Conservation (phyloP, 495 filamentous ascomycete species). For the Usnea hakonensis region DNA sequence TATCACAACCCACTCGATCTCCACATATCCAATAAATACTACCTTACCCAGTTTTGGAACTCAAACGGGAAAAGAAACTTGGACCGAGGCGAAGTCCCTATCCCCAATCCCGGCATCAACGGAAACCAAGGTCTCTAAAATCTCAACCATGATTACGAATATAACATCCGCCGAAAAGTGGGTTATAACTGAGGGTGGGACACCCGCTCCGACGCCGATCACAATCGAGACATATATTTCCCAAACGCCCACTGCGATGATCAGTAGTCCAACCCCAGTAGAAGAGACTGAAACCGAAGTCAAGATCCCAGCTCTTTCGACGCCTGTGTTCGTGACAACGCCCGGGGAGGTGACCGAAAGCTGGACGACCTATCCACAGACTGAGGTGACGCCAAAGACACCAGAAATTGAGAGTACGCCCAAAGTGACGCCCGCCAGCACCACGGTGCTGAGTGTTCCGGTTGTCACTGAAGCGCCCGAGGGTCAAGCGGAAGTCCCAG, state of each 20-base stretch:
- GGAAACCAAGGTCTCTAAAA: background rate
- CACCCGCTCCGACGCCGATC: background rate
- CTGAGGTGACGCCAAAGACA: no score
- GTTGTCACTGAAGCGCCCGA: conserved; percentile 12
- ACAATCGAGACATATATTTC: background rate
- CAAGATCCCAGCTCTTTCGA: background rate
- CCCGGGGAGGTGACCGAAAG: background rate
- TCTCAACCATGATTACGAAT: background rate
- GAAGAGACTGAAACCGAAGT: background rate
- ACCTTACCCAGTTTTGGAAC: background rate
- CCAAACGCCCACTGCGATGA: background rate
- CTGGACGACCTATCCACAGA: background rate
- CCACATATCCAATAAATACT: conserved; percentile 4
- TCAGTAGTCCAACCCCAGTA: background rate
- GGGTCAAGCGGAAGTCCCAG: conserved; percentile 13
- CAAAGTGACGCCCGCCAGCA: background rate
- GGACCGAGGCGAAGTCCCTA: background rate
- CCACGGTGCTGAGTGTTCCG: background rate
- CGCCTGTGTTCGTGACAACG: background rate
- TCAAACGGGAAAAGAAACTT: background rate
- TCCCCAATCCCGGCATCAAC: background rate
- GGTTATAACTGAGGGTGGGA: background rate
- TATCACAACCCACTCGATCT: background rate
- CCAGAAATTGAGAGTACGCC: background rate
- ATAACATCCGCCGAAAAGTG: background rate